Base-by-base conservation (phyloP, 768 basidiomycete genomes). In the Trametes cinnabarina region DNA sequence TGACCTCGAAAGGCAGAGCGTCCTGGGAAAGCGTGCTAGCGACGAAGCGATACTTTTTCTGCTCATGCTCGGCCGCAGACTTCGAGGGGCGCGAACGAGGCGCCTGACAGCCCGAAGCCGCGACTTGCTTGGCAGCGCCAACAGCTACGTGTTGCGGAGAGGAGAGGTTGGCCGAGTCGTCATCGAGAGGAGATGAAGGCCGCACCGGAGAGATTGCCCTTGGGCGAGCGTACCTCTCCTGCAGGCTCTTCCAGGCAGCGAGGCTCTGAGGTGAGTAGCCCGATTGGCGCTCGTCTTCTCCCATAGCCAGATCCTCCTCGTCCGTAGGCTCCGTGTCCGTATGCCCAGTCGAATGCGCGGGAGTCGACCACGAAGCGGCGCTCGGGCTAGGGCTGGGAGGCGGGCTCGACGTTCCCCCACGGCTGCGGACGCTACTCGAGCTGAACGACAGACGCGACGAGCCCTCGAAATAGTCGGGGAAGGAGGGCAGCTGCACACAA, bases 381-480 rank as follows among this genome's bases (percentile, higher is more conserved):
- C 55, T 56, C n/a, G 60, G 60, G 32, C 60, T 61, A 1, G 53
- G 60, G n/a, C 60, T 61, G 14, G 55, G 53, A 6, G 54, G 55
- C 22, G 55, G 55, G 19, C 44, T 55, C 42, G 49, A n/a, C 37
- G 51, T 53, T 39, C 26, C 42, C 20, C 48, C 14, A n/a, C 48
- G 30, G 34, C 39, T 30, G 22, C 42, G 42, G 9, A 10, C 23
- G 19, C 32, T 54, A 30, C 44, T 17, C 14, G 34, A 34, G 25
- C 30, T 42, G 54, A 52, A 47, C 28, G 42, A 41, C 12, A 46
- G 42, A 14, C 55, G 46, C 12, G 55, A 53, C 7, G 55, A 35
- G 30, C 55, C 54, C 30, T 61, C 48, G 35, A 61, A 17, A 44
- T 51, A 55, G 20, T 61, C 59, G 14, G 54, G 54, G 35, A 40